A percentile compares a stretch with the other conserved stretches of the same genome.
These are phyloP conservation scores for Priceomyces melissophilus DNA, from an alignment of 805 yeast genomes.

Conservation along the genomic window DNA sequence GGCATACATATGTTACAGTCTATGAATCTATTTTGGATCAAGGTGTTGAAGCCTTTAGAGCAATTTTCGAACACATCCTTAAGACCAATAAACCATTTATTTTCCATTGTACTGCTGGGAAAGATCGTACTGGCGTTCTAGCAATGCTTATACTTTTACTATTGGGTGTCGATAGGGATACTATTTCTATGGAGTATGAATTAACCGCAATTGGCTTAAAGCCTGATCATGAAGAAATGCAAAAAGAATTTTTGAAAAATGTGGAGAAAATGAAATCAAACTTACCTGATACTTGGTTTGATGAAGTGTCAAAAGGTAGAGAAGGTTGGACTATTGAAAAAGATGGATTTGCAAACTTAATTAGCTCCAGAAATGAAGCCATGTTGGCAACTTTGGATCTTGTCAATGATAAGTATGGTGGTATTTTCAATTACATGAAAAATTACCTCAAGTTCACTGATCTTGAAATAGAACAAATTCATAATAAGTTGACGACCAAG, in stretches of 20 bases:
- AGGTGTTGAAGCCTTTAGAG: slow-evolving; percentile 47
- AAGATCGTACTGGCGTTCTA: slow-evolving; percentile 78
- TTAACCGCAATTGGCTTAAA: slow-evolving; percentile 62
- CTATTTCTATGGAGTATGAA: slow-evolving; percentile 73
- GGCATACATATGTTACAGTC: slow-evolving; percentile 60
- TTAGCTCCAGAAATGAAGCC: slow-evolving; percentile 64
- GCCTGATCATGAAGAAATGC: slow-evolving; percentile 45
- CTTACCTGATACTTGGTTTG: slow-evolving; percentile 13
- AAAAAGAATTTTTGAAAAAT: slow-evolving; percentile 29
- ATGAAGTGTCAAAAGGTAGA: slow-evolving; percentile 34
- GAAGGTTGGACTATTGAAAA: slow-evolving; percentile 38
- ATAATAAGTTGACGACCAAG: slow-evolving; percentile 17
- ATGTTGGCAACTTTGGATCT: slow-evolving; percentile 62
- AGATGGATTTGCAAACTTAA: slow-evolving; percentile 57
- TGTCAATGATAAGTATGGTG: slow-evolving; percentile 52
- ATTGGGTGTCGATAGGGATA: slow-evolving; percentile 62
- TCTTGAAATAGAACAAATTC: slow-evolving; percentile 38
- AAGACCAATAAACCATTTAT: slow-evolving; percentile 48
- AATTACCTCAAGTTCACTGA: slow-evolving; percentile 41
- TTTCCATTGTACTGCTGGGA: slow-evolving; percentile 83
- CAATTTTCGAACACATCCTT: slow-evolving; percentile 52
- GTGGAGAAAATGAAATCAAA: slow-evolving; percentile 28
- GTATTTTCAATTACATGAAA: slow-evolving; percentile 47
- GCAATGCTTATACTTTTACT: slow-evolving; percentile 63
- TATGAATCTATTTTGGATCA: slow-evolving; percentile 54